Conservation (phyloP, 306 rosid species). For the Oxytropis ochrocephala region DNA sequence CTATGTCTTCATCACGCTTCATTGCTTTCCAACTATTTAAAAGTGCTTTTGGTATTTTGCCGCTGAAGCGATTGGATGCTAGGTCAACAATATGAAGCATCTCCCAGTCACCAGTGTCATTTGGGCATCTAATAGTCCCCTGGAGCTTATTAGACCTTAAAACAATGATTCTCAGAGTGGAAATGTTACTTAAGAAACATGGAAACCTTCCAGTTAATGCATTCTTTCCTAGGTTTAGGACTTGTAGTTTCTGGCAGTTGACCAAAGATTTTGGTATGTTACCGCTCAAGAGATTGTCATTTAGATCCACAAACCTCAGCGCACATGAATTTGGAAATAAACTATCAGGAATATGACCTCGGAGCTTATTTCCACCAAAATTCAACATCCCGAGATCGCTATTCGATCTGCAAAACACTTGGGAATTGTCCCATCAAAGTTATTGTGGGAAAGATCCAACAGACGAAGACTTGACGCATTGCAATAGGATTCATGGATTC, state of each 20-base stretch:
- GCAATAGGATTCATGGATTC: slow-evolving; percentile 28
- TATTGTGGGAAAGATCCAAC: slow-evolving; percentile 34
- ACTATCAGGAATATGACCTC: not conserved
- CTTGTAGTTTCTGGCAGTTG: slow-evolving; percentile 12
- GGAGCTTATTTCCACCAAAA: slow-evolving; percentile 20
- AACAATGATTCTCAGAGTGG: slow-evolving; percentile 4
- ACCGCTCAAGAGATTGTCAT: slow-evolving; percentile 20
- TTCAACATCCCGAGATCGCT: not conserved
- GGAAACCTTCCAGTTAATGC: slow-evolving; percentile 1
- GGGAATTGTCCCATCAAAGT: slow-evolving; percentile 12
- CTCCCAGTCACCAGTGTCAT: slow-evolving; percentile 5
- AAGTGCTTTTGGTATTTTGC: not conserved
- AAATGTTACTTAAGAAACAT: slow-evolving; percentile 16
- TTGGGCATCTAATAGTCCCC: slow-evolving; percentile 12
- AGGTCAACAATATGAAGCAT: slow-evolving; percentile 28
- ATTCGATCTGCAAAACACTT: not conserved
- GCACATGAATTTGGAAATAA: slow-evolving; percentile 13
- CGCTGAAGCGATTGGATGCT: slow-evolving; percentile 26
- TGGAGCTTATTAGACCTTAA: not conserved
- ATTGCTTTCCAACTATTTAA: not conserved
- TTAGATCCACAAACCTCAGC: slow-evolving; percentile 20
- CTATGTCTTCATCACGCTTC: not conserved
- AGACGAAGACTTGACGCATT: not conserved
- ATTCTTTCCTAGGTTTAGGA: slow-evolving; percentile 20
- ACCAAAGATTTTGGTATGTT: slow-evolving; percentile 26